Percentiles rank a stretch among this genome's conserved stretches.
Conservation (phyloP, 768 basidiomycete genomes). For the Rhizopogon vulgaris region DNA sequence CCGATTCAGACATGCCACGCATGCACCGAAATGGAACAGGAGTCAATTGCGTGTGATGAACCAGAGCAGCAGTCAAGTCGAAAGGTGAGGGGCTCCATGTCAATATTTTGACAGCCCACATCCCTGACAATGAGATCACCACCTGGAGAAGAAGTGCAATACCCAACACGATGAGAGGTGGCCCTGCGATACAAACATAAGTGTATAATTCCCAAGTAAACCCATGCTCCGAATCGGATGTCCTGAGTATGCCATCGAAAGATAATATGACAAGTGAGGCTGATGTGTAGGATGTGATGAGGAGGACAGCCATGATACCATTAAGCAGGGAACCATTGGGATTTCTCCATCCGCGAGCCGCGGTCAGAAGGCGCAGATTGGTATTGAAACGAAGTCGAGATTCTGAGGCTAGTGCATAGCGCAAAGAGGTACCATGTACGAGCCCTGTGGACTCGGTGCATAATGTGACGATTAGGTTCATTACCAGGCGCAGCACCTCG, state of each 20-base stretch:
- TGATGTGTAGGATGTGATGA: constrained; percentile 23
- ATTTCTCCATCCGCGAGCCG: constrained; percentile 10
- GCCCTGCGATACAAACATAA: constrained; percentile 12
- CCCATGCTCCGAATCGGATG: no score
- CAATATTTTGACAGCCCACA: constrained; percentile 15
- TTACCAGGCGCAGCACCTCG: constrained; percentile 17
- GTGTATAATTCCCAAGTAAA: no score
- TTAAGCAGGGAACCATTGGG: constrained; percentile 19
- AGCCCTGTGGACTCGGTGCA: constrained; percentile 26
- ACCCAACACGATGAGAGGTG: constrained; percentile 23
- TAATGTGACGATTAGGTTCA: constrained; percentile 20
- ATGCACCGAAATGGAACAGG: constrained; percentile 18
- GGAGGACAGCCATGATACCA: constrained; percentile 19
- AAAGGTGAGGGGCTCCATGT: constrained; percentile 28
- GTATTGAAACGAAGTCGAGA: constrained; percentile 20
- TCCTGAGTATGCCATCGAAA: constrained; percentile 11
- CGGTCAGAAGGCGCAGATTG: constrained; percentile 22
- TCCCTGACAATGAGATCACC: constrained; percentile 16
- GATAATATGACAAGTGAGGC: constrained; percentile 17
- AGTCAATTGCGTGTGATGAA: constrained; percentile 20
- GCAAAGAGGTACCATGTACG: constrained; percentile 20
- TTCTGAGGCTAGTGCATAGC: constrained; percentile 21
- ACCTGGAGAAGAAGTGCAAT: constrained; percentile 16
- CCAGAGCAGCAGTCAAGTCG: constrained; percentile 23
- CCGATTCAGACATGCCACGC: constrained; percentile 13